A percentile compares a stretch with the other conserved stretches of the same genome.
phyloP scores from a whole-genome alignment of 2,329 filamentous ascomycete species.

The Verticillium longisporum region DNA sequence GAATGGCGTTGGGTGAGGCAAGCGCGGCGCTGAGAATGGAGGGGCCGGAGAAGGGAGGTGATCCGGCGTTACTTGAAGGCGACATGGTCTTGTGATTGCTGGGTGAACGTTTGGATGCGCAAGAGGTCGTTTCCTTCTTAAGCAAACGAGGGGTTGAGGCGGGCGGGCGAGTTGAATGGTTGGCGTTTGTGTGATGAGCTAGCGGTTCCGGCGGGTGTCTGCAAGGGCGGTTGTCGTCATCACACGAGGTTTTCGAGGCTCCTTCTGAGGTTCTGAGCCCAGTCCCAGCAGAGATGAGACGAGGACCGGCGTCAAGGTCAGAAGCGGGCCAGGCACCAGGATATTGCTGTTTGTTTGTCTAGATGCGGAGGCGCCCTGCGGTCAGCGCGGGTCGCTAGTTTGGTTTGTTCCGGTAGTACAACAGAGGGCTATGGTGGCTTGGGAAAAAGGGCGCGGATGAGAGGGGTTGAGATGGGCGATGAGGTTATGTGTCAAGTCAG shows the following conservation, averaged over 20 bases:
- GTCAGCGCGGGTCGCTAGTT: background rate
- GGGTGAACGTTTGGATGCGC: background rate
- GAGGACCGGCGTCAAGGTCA: background rate
- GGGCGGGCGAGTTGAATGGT: background rate
- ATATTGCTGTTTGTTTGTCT: constrained; percentile 4
- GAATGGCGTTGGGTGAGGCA: constrained; percentile 55
- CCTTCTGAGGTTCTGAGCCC: background rate
- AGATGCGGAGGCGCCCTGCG: background rate
- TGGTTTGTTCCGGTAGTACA: background rate
- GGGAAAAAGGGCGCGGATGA: background rate
- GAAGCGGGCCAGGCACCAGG: background rate
- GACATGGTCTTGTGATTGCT: background rate
- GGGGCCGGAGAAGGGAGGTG: constrained; percentile 7
- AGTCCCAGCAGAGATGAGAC: background rate
- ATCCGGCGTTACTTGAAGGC: constrained; percentile 6
- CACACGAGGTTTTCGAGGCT: background rate
- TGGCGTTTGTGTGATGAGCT: background rate
- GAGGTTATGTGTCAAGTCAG: background rate
- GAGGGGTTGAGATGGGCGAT: background rate
- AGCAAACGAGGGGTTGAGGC: background rate
- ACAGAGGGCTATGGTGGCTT: background rate
- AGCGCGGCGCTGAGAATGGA: constrained; percentile 12
- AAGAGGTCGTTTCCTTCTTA: background rate
- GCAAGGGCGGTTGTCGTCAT: background rate
- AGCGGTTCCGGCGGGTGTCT: background rate